phyloP scores from a whole-genome alignment of 73 alveolate genomes.

The Stentor coeruleus region DNA sequence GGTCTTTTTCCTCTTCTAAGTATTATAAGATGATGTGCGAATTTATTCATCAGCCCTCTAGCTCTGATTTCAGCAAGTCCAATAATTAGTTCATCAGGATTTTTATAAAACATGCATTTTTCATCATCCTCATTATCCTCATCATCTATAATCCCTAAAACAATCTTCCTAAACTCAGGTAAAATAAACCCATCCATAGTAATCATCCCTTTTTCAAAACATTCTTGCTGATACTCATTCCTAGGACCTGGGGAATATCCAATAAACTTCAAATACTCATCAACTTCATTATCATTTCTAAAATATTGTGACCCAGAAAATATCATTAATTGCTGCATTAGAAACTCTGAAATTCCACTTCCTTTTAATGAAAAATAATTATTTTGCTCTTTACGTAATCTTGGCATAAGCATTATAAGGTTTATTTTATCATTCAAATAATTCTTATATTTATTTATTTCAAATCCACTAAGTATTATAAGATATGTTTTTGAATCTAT shows the following conservation, averaged over 20 bases:
- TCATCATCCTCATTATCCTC: too few species aligned
- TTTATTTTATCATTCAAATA: background rate
- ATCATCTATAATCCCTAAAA: too few species aligned
- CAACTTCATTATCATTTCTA: background rate
- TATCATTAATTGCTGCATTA: background rate
- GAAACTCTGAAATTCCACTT: background rate
- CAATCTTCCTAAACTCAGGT: background rate
- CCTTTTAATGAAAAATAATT: background rate
- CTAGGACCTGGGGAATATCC: background rate
- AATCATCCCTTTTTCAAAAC: background rate
- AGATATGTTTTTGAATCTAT: too few species aligned
- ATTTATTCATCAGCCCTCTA: background rate
- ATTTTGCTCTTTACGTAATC: background rate
- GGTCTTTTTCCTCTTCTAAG: background rate
- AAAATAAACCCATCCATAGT: background rate
- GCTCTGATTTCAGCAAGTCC: background rate
- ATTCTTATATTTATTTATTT: too few species aligned
- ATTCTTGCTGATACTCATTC: background rate
- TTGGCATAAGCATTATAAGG: background rate
- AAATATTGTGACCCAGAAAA: background rate
- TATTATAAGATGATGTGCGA: background rate
- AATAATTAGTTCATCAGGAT: background rate
- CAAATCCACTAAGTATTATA: background rate
- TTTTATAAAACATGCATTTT: background rate
- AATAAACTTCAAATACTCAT: background rate